Base-by-base conservation (phyloP, 75 land plant species). In the Larix kaempferi region DNA sequence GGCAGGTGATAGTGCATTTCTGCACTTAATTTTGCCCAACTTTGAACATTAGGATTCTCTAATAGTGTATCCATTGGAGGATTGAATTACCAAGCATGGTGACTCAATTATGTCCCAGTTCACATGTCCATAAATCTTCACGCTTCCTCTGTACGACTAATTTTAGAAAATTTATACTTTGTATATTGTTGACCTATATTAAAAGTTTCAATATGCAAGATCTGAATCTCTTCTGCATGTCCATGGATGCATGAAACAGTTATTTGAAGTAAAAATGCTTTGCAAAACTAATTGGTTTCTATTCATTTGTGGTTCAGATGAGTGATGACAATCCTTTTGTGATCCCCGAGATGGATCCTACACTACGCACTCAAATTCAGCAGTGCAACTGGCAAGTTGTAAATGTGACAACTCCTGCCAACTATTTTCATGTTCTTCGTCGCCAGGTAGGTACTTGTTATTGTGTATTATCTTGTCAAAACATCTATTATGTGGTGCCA, bases 381-480 rank as follows among this genome's bases (percentile, higher is more conserved):
- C 89, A 92, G 54, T 92, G 95, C 84, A 96, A 96, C 74, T 96
- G 93, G 99, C 99, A 96, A 80, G 89, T 96, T 78, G 98, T 92
- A 27, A 96, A 96, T 85, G 95, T 89, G 41, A 96, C 99, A 35
- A 96, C 98, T 66, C 99, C 99, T 57, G 99, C 99, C 25, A 94
- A 96, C 76, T 94, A 94, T 76, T 96, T 96, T 84, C 99, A 96
- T 85, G 91, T 94, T 65, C 84, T 96, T 57, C 87, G 99, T 4
- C 97, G 98, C 17, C 98, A 95, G 89, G 98, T 90, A 58, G 76
- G 78, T 71, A 60, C 16, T 55, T 73, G 49, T 58, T 25, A 17
- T 44, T 11, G 29, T n/a, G 16, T 57, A n/a, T 78, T 73, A 26
- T 37, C 7, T 61, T 59, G n/a, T 64, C 2, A 8, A 14, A 57